phyloP scores from a whole-genome alignment of 208 protist species.

The Wallacemonas collosoma region DNA sequence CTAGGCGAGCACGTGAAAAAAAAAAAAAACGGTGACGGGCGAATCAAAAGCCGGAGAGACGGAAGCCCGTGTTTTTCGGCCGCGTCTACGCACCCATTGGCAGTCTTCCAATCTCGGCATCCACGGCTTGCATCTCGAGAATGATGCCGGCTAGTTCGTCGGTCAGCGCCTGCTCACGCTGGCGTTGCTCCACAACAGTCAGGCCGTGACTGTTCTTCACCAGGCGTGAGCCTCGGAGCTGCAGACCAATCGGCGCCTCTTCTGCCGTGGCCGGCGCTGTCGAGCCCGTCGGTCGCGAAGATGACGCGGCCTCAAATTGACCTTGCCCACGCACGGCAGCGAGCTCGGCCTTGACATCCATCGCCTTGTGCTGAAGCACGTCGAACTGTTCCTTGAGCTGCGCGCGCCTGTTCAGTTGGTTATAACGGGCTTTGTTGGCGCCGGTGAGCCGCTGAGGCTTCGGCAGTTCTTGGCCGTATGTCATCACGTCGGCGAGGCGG shows the following conservation, averaged over 20 bases:
- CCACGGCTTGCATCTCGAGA: slow-evolving; percentile 73
- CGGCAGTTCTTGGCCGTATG: slow-evolving; percentile 70
- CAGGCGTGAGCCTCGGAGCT: slow-evolving; percentile 19
- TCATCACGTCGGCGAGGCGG: slow-evolving; percentile 77
- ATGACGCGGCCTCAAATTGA: not conserved
- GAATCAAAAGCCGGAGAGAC: not conserved
- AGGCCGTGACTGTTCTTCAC: slow-evolving; percentile 22
- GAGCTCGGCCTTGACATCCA: slow-evolving; percentile 55
- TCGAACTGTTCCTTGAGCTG: slow-evolving; percentile 73
- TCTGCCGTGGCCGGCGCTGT: not conserved
- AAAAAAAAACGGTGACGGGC: not conserved
- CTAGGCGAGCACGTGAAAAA: not conserved
- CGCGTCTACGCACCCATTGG: not conserved
- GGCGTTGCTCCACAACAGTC: slow-evolving; percentile 46
- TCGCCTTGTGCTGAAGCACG: slow-evolving; percentile 40
- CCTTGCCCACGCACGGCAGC: slow-evolving; percentile 31
- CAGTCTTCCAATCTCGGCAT: slow-evolving; percentile 41
- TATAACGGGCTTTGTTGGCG: slow-evolving; percentile 53
- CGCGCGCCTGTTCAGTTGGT: slow-evolving; percentile 46
- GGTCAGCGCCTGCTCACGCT: slow-evolving; percentile 54
- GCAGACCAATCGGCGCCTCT: not conserved
- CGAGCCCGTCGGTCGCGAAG: slow-evolving; percentile 1
- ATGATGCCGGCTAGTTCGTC: slow-evolving; percentile 47
- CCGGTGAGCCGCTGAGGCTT: slow-evolving; percentile 67
- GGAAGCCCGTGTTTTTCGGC: too few relatives aligned